phyloP scores from a whole-genome alignment of 495 filamentous ascomycete species.

The Neurospora discreta region DNA sequence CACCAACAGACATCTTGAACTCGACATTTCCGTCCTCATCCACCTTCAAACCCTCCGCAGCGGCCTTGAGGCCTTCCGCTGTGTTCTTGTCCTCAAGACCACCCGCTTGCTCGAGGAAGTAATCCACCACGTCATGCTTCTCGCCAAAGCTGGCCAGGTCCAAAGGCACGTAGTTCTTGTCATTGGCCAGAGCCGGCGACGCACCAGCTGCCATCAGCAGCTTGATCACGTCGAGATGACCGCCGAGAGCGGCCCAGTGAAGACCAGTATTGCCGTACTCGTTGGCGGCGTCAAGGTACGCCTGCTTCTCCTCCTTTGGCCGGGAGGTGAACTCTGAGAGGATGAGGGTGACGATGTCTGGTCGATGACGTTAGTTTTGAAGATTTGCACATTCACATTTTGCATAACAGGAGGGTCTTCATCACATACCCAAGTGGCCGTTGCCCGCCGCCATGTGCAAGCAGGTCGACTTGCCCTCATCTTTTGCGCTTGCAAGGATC shows the following conservation, averaged over 20 bases:
- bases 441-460: conserved; percentile 89
- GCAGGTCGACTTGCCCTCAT: conserved; percentile 60
- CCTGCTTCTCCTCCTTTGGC: conserved; percentile 20
- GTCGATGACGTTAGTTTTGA: not conserved
- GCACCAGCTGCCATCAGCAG: conserved; percentile 51
- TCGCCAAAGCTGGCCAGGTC: conserved; percentile 72
- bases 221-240: conserved; percentile 71
- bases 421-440: conserved; percentile 58
- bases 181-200: conserved; percentile 61
- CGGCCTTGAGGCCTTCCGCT: conserved; percentile 19
- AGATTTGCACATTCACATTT: not conserved
- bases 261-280: conserved; percentile 75
- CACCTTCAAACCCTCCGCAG: conserved; percentile 17
- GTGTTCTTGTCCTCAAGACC: conserved; percentile 43
- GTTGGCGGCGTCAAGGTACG: conserved; percentile 59
- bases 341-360: conserved; percentile 32
- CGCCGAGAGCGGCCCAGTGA: conserved; percentile 87
- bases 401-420: not conserved
- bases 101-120: conserved; percentile 45
- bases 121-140: conserved; percentile 56
- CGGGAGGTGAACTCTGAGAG: conserved; percentile 25
- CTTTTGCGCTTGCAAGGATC: conserved; percentile 54
- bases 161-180: conserved; percentile 73
- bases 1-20: not conserved
- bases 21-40: conserved; percentile 14